Base-by-base conservation (phyloP, 441 rosid species). In the Theobroma grandiflorum region DNA sequence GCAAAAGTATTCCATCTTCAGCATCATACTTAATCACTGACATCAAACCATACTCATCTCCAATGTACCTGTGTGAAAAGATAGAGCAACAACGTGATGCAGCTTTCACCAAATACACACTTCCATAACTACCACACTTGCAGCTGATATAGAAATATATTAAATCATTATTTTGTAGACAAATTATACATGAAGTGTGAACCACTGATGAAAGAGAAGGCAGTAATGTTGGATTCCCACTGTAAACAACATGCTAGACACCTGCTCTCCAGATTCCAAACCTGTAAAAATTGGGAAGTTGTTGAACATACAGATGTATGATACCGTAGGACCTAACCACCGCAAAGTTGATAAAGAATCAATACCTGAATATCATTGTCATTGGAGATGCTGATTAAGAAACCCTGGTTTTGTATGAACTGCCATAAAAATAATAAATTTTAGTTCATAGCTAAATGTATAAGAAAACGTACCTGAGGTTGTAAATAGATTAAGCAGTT, bases 301-400 rank as follows among this genome's bases (percentile, higher is more conserved):
- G 62, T 58, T 49, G 62, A 69, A n/a, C 20, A 53, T 80, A 58
- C 1, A 42, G 66, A 35, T 22, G 3, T 15, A 33, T 8, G 53
- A 66, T 42, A 61, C 16, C 58, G 33, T 40, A 53, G 16, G 4
- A 33, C 45, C 53, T 37, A 62, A 49, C 11, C 37, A 6, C 58
- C 20, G 22, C 75, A 22, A 58, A 74, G 20, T 14, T 42, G 40
- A 72, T 45, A 62, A 84, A 65, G 57, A 84, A 77, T 26, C 40
- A 81, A 12, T 86, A 89, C 96, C 96, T 90, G 91, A 77, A 92
- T 90, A 70, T 86, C 88, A 67, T 89, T 84, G 78, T 89, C 92
- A 49, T 83, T 90, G 8, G 93, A 73, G 77, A 92, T 76, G 76
- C 91, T 62, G 78, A 90, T 83, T 78, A 92, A 80, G 80, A 86